These are phyloP conservation scores for Usnea hakonensis DNA, from an alignment of 495 filamentous ascomycete species.

Conservation along the genomic window DNA sequence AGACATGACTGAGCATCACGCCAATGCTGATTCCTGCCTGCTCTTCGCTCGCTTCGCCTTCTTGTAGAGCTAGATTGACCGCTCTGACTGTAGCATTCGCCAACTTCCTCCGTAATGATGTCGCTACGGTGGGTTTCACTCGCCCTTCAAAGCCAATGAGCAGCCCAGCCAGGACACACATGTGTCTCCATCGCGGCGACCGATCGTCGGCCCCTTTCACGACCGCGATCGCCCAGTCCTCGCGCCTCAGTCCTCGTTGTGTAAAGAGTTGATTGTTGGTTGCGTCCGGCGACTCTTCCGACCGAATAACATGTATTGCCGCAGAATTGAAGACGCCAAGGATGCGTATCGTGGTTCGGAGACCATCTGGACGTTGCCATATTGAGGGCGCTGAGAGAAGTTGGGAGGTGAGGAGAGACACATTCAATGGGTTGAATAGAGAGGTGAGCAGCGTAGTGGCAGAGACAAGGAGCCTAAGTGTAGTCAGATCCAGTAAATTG, in stretches of 20 bases:
- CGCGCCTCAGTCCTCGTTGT: constrained; percentile 41
- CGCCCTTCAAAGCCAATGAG: constrained; percentile 72
- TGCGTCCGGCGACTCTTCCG: constrained; percentile 42
- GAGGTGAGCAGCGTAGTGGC: constrained; percentile 74
- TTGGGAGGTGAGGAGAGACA: constrained; percentile 85
- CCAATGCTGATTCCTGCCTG: constrained; percentile 55
- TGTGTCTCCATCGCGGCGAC: constrained; percentile 81
- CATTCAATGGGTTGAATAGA: constrained; percentile 82
- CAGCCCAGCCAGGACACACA: constrained; percentile 71
- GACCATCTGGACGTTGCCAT: constrained; percentile 67
- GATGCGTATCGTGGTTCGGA: constrained; percentile 65
- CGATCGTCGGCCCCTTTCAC: constrained; percentile 76
- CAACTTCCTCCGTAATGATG: constrained; percentile 57
- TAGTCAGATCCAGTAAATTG: background rate
- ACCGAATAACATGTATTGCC: constrained; percentile 53
- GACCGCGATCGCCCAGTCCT: constrained; percentile 79
- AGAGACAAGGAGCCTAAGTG: constrained; percentile 61
- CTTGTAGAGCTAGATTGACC: constrained; percentile 64
- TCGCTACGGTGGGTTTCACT: constrained; percentile 54
- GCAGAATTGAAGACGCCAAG: constrained; percentile 86
- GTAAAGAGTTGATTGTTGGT: constrained; percentile 18
- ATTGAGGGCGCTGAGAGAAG: constrained; percentile 78
- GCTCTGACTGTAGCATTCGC: constrained; percentile 73
- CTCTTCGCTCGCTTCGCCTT: constrained; percentile 40
- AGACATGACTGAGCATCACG: constrained; percentile 71